Evolutionary conservation across 352 stramenopile species (phyloP), one percentile per base, ranked within the genome.

Genomic region (Detonula confervacea): DNA sequence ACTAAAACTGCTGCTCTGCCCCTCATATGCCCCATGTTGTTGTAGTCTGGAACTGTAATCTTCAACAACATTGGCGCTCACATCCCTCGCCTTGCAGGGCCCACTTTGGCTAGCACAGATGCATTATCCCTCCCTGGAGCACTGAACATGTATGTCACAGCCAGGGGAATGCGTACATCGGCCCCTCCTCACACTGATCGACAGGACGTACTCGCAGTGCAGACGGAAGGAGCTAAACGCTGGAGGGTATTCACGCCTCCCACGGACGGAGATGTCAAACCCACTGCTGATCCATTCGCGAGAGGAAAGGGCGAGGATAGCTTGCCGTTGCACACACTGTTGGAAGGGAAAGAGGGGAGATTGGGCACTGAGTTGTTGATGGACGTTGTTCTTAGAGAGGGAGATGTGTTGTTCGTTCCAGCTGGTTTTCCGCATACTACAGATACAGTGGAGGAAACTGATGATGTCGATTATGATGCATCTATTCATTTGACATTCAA

Each of bases 161-260:
- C 87, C 11, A 61, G 72, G n/a, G 89, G 88, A 6, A 91, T 91
- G 73, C 66, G 74, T 37, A 94, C 87, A 0, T 91, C 79, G 4
- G 93, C 93, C 46, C 93, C 91, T 22, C 91, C 91, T 25, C 93
- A 96, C 80, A 96, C 91, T 0, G 93, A 96, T 75, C 92, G 93
- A 70, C 90, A 95, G 82, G 90, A 95, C 74, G 91, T 95, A 2
- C 76, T 95, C 27, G 88, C 95, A 0, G 74, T 96, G 12, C 93
- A 96, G 84, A 94, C 84, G 29, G 72, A 87, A 46, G 93, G 91
- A 56, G 64, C 78, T 3, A 93, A 92, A 66, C 83, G 85, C 44
- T 96, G 92, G 92, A 81, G 81, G 46, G 90, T 96, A 3, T 96
- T 92, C 76, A 33, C 75, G 12, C 91, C 91, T 3, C 88, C 89